phyloP scores from a whole-genome alignment of 2,329 filamentous ascomycete species.

The Diplodia seriata region DNA sequence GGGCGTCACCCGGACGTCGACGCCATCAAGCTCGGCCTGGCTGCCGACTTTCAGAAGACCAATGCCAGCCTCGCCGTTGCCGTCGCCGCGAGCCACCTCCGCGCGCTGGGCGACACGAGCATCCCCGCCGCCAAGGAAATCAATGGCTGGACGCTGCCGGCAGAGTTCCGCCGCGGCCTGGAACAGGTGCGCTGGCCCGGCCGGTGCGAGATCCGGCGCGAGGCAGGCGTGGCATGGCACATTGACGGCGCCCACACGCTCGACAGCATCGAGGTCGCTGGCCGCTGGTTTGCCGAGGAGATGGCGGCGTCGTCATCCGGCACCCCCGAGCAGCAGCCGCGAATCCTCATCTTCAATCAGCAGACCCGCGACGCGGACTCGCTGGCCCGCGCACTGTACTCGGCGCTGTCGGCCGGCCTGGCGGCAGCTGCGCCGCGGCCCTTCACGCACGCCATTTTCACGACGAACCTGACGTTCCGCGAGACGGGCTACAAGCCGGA shows the following conservation, averaged over 20 bases:
- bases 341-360: slow-evolving; percentile 88
- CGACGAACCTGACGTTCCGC: slow-evolving; percentile 74
- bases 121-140: slow-evolving; percentile 49
- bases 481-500: slow-evolving; percentile 68
- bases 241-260: slow-evolving; percentile 88
- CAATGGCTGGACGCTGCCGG: slow-evolving; percentile 57
- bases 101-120: slow-evolving; percentile 50
- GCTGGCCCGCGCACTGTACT: slow-evolving; percentile 69
- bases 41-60: slow-evolving; percentile 67
- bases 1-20: slow-evolving; percentile 56
- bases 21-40: slow-evolving; percentile 62
- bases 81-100: slow-evolving; percentile 65
- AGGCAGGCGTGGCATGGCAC: slow-evolving; percentile 70
- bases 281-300: slow-evolving; percentile 72
- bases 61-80: slow-evolving; percentile 69
- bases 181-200: slow-evolving; percentile 73
- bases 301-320: slow-evolving; percentile 45
- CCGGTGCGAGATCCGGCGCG: slow-evolving; percentile 73
- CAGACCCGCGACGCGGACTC: slow-evolving; percentile 78
- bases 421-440: slow-evolving; percentile 46
- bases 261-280: slow-evolving; percentile 80
- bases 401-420: slow-evolving; percentile 56
- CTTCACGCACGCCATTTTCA: slow-evolving; percentile 81
- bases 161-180: slow-evolving; percentile 69
- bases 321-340: slow-evolving; percentile 40